Conservation (phyloP, 2,329 filamentous ascomycete species). For the Hymenoscyphus repandus region DNA sequence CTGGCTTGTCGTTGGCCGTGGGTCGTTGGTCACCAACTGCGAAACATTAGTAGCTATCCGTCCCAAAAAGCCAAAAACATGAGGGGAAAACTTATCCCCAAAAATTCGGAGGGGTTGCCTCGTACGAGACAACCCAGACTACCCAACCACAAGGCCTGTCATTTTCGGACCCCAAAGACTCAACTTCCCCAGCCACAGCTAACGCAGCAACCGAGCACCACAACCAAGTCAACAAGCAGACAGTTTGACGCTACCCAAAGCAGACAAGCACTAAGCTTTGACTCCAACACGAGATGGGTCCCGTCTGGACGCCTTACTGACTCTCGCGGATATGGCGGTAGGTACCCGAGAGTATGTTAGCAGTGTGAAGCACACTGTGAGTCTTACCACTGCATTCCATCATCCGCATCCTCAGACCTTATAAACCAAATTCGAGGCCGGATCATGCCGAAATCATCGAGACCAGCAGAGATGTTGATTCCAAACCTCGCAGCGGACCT, state of each 20-base stretch:
- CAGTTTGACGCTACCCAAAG: slow-evolving; percentile 21
- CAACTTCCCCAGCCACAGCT: slow-evolving; percentile 16
- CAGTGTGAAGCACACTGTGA: slow-evolving; percentile 14
- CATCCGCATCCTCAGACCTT: slow-evolving; percentile 15
- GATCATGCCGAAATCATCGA: slow-evolving; percentile 14
- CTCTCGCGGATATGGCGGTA: slow-evolving; percentile 6
- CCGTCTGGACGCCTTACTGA: slow-evolving; percentile 36
- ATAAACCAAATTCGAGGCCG: slow-evolving; percentile 8
- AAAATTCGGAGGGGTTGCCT: slow-evolving; percentile 28
- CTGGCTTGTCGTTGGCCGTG: too few species aligned
- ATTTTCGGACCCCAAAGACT: slow-evolving; percentile 12
- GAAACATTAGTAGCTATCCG: slow-evolving; percentile 3
- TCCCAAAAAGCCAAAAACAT: neutral
- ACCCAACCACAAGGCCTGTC: slow-evolving; percentile 28
- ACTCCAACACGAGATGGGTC: slow-evolving; percentile 91
- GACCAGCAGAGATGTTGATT: slow-evolving; percentile 14
- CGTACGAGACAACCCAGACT: slow-evolving; percentile 30
- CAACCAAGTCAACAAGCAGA: slow-evolving; percentile 13
- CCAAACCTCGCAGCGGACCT: slow-evolving; percentile 19
- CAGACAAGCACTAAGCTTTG: slow-evolving; percentile 89
- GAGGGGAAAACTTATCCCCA: slow-evolving; percentile 29
- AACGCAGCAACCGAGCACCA: slow-evolving; percentile 9
- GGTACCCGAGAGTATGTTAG: slow-evolving; percentile 15
- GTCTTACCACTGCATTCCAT: slow-evolving; percentile 23
- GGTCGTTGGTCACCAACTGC: too few species aligned